These are phyloP conservation scores for Wickerhamomyces silvicola DNA, from an alignment of 805 yeast genomes.

Conservation along the genomic window DNA sequence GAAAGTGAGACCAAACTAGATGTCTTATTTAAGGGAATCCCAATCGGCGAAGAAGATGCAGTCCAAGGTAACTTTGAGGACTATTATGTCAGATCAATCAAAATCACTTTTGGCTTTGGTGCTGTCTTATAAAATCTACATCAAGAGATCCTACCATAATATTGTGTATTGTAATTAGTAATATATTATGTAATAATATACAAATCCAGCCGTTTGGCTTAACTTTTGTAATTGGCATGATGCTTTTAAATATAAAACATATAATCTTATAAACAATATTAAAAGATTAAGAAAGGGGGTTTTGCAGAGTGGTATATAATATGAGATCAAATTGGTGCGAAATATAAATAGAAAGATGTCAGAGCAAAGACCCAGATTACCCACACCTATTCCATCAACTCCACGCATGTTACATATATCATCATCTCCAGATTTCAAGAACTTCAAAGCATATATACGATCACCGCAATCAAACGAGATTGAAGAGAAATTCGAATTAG, in stretches of 20 bases:
- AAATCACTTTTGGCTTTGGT: constrained; percentile 91
- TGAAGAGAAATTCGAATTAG: constrained; percentile 6
- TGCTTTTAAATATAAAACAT: no score
- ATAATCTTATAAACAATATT: no score
- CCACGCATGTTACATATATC: constrained; percentile 9
- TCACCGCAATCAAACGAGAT: constrained; percentile 1
- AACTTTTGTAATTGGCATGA: no score
- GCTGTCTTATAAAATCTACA: constrained; percentile 53
- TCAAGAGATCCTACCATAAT: not conserved
- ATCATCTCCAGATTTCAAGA: constrained; percentile 9
- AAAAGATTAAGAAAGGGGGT: no score
- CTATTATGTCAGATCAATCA: constrained; percentile 84
- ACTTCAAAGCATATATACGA: constrained; percentile 1
- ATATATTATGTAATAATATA: not conserved
- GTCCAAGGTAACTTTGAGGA: constrained; percentile 82
- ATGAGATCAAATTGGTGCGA: no score
- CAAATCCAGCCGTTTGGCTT: not conserved
- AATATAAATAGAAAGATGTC: constrained; percentile 1
- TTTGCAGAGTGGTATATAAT: no score
- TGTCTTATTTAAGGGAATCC: constrained; percentile 80
- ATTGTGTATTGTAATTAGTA: not conserved
- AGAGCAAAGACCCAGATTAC: constrained; percentile 1
- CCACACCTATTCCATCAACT: constrained; percentile 9
- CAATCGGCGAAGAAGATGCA: constrained; percentile 90
- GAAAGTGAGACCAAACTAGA: constrained; percentile 77